phyloP scores from a whole-genome alignment of 495 filamentous ascomycete genomes.

The Penicillium simplicissimum region DNA sequence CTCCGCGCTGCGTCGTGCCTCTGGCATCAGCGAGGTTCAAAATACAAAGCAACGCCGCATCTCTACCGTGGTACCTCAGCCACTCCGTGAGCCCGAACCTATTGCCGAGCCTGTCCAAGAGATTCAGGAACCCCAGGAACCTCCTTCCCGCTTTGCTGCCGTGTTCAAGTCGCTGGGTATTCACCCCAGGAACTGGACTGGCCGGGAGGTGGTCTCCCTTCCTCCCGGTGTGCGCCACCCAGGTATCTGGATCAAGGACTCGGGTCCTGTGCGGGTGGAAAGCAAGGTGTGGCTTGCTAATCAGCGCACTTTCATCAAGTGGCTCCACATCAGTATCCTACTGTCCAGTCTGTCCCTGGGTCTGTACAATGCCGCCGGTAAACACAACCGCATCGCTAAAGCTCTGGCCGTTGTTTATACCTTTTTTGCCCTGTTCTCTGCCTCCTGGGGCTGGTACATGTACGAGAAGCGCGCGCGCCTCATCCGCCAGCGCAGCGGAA shows the following conservation, averaged over 20 bases:
- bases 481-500: slow-evolving; percentile 81
- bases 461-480: slow-evolving; percentile 72
- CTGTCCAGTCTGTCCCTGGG: slow-evolving; percentile 80
- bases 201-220: slow-evolving; percentile 48
- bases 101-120: slow-evolving; percentile 20
- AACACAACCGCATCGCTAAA: slow-evolving; percentile 68
- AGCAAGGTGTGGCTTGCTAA: slow-evolving; percentile 99
- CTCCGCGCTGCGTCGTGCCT: slow-evolving; percentile 25
- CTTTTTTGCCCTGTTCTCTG: slow-evolving; percentile 76
- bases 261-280: slow-evolving; percentile 85
- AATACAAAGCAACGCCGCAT: slow-evolving; percentile 21
- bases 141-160: slow-evolving; percentile 48
- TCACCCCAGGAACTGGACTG: slow-evolving; percentile 65
- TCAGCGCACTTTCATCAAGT: slow-evolving; percentile 95
- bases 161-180: slow-evolving; percentile 74
- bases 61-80: slow-evolving; percentile 22
- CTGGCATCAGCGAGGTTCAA: slow-evolving; percentile 23
- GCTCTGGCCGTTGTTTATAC: slow-evolving; percentile 80
- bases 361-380: slow-evolving; percentile 82
- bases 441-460: slow-evolving; percentile 84
- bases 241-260: slow-evolving; percentile 85
- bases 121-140: slow-evolving; percentile 6
- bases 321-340: slow-evolving; percentile 89
- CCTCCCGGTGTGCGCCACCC: slow-evolving; percentile 88
- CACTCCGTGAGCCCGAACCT: slow-evolving; percentile 18